phyloP scores from a whole-genome alignment of 495 filamentous ascomycete species.

The Tuber brumale region DNA sequence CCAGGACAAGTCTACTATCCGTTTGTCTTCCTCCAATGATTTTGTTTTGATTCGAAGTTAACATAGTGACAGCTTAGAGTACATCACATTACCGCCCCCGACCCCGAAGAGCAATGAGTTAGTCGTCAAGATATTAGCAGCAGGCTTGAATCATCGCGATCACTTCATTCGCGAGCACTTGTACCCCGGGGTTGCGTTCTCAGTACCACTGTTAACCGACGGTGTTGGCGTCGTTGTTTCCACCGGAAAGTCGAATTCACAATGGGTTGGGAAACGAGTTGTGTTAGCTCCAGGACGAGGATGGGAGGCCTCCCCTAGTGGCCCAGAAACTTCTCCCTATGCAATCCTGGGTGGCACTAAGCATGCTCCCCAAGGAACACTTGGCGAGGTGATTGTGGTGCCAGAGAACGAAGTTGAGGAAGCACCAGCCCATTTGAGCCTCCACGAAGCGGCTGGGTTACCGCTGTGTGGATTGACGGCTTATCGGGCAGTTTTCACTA shows the following conservation, averaged over 20 bases:
- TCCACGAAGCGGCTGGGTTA: slow-evolving; percentile 70
- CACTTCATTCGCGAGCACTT: slow-evolving; percentile 86
- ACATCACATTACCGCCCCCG: slow-evolving; percentile 48
- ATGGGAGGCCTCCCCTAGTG: slow-evolving; percentile 63
- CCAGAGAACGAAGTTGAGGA: slow-evolving; percentile 65
- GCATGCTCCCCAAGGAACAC: slow-evolving; percentile 54
- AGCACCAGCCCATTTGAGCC: slow-evolving; percentile 62
- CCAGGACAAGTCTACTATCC: slow-evolving; percentile 83
- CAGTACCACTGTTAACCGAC: slow-evolving; percentile 68
- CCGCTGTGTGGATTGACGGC: slow-evolving; percentile 79
- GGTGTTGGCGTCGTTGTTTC: slow-evolving; percentile 65
- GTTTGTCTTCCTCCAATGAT: slow-evolving; percentile 43
- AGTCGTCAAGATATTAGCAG: slow-evolving; percentile 63
- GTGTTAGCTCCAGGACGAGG: slow-evolving; percentile 66
- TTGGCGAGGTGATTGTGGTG: slow-evolving; percentile 64
- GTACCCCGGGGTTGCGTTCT: slow-evolving; percentile 76
- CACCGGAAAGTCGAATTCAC: slow-evolving; percentile 51
- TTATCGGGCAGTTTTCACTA: slow-evolving; percentile 74
- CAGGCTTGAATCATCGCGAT: slow-evolving; percentile 85
- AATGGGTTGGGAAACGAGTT: slow-evolving; percentile 60
- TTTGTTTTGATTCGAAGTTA: background rate
- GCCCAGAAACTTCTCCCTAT: slow-evolving; percentile 61
- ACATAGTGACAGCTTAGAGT: slow-evolving; percentile 10
- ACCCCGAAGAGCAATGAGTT: slow-evolving; percentile 58
- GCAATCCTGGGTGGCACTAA: slow-evolving; percentile 67